Base-by-base conservation (phyloP, 2,329 filamentous ascomycete species). In the Dissoconium aciculare region DNA sequence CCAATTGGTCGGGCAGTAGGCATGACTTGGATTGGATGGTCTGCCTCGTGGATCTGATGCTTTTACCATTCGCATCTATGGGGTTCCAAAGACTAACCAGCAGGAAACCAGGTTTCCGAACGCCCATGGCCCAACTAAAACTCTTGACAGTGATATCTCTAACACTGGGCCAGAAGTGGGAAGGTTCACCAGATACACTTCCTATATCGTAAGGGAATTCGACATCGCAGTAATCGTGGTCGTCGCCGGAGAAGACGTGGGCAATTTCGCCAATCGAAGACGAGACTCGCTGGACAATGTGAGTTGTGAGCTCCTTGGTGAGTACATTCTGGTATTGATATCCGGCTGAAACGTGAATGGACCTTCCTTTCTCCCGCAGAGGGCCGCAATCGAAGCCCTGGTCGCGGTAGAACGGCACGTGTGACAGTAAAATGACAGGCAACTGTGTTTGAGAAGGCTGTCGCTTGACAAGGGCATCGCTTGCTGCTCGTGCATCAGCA, bases 311-410 rank as follows among this genome's bases (percentile, higher is more conserved):
- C 2, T 71, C 66, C 29, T 77, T 71, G 30, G 69, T 78, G 15
- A 98, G 69, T 3, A 94, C 87, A 46, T 94, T 98, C 53, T 95
- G 87, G 50, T 98, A 98, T 53, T 98, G 89, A 50, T 94, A 94
- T 10, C 89, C 89, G 11, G 64, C 66, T 6, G 70, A 61, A 11
- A 98, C 73, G 2, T 68, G 67, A 36, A 98, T 80, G 14, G 85
- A 74, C 42, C 89, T 91, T 62, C 74, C 87, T 40, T 72, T 78
- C 58, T 98, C 89, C 37, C 89, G 74, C 28, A 77, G 60, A 1
- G 82, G 83, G 1, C 89, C 89, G 52, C 89, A 98, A 1, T 84
- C 82, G 1, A 83, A 92, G 4, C 78, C 81, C 1, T 77, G 71
- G 0, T 72, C 66, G 37, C 89, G 77, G 49, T 82, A 94, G 5